phyloP scores from a whole-genome alignment of 1,284 basidiomycete genomes.

The Taiwanofungus camphoratus region DNA sequence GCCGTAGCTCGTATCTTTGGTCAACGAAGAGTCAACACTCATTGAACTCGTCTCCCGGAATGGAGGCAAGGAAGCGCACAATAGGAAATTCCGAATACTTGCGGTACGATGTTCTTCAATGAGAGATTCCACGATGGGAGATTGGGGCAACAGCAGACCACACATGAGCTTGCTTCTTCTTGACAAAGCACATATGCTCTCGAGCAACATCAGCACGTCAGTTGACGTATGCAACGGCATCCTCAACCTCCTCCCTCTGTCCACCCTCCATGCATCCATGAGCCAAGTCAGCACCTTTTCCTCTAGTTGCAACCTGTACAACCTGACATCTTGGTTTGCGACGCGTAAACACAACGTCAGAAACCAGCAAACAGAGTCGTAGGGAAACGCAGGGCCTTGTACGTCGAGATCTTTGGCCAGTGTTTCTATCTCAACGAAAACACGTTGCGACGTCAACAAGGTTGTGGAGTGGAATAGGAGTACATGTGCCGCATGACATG shows the following conservation, averaged over 20 bases:
- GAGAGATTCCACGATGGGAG: conserved; percentile 54
- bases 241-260: conserved; percentile 25
- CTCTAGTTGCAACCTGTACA: conserved; percentile 78
- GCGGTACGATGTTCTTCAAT: conserved; percentile 50
- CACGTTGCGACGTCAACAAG: conserved; percentile 48
- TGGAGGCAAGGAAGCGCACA: conserved; percentile 57
- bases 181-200: conserved; percentile 53
- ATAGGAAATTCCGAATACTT: conserved; percentile 64
- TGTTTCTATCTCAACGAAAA: conserved; percentile 67
- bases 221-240: conserved; percentile 46
- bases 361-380: conserved; percentile 83
- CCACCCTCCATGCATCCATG: conserved; percentile 64
- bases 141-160: conserved; percentile 56
- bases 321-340: conserved; percentile 70
- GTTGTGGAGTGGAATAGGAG: conserved; percentile 41
- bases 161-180: conserved; percentile 41
- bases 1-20: too few relatives aligned
- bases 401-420: conserved; percentile 78
- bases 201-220: conserved; percentile 63
- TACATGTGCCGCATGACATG: conserved; percentile 69
- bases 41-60: conserved; percentile 22
- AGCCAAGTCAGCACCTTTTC: conserved; percentile 85
- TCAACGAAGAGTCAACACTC: too few relatives aligned
- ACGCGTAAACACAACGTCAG: conserved; percentile 61
- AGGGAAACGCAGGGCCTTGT: conserved; percentile 80